Conservation (phyloP, 768 basidiomycete genomes). For the Collybia sordida region DNA sequence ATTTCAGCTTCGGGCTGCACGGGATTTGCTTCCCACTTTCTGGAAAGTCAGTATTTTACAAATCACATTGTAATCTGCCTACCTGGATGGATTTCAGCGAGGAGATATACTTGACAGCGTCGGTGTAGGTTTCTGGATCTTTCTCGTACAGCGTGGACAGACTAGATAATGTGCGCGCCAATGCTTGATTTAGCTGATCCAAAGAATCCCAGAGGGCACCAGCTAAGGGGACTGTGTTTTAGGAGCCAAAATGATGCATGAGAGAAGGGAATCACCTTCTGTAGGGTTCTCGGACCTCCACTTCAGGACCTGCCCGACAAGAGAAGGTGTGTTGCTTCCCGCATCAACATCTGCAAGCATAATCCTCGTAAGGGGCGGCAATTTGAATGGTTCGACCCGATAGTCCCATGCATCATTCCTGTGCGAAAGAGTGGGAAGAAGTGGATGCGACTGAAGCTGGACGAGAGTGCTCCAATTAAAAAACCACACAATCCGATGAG, state of each 20-base stretch:
- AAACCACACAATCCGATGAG: neutral
- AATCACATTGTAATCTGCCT: slow-evolving; percentile 5
- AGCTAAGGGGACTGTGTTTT: slow-evolving; percentile 37
- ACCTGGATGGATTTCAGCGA: slow-evolving; percentile 60
- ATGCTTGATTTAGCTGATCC: slow-evolving; percentile 57
- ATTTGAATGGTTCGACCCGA: slow-evolving; percentile 62
- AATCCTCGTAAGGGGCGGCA: slow-evolving; percentile 82
- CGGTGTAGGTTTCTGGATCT: slow-evolving; percentile 50
- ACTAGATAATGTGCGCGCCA: slow-evolving; percentile 51
- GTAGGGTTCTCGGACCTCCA: slow-evolving; percentile 74
- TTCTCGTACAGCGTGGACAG: slow-evolving; percentile 49
- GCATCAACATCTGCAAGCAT: slow-evolving; percentile 95
- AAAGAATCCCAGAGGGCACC: slow-evolving; percentile 64
- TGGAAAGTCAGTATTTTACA: neutral
- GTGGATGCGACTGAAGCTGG: slow-evolving; percentile 22
- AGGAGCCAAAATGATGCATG: neutral
- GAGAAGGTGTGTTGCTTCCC: slow-evolving; percentile 93
- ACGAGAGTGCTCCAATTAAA: neutral
- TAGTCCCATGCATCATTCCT: slow-evolving; percentile 76
- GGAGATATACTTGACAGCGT: slow-evolving; percentile 62
- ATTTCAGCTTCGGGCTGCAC: slow-evolving; percentile 42
- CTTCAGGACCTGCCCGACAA: slow-evolving; percentile 87
- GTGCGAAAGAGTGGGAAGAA: slow-evolving; percentile 58
- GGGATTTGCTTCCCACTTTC: slow-evolving; percentile 64
- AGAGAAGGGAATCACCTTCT: slow-evolving; percentile 41